A percentile compares a stretch with the other conserved stretches of the same genome.
Evolutionary conservation across 1,284 basidiomycete genomes (phyloP).

Genomic region (Cutaneotrichosporon cutaneum): DNA sequence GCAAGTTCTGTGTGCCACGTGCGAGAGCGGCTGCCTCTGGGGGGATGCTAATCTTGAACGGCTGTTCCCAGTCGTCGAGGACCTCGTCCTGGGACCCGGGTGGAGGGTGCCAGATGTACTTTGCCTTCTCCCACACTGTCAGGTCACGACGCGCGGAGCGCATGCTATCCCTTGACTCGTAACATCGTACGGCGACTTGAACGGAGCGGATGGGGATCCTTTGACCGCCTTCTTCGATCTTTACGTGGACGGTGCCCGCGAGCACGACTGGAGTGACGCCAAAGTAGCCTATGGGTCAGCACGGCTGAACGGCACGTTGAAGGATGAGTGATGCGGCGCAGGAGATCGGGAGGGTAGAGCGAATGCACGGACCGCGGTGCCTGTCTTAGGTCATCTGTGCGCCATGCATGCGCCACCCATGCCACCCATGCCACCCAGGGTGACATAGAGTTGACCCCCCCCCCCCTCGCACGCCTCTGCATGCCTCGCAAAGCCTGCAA

Average conservation of each 20-base stretch:
- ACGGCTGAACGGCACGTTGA: slow-evolving; percentile 8
- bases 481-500: too few relatives aligned
- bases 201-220: slow-evolving; percentile 32
- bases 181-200: slow-evolving; percentile 32
- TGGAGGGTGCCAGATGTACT: slow-evolving; percentile 30
- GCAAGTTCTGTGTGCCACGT: slow-evolving; percentile 27
- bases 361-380: too few relatives aligned
- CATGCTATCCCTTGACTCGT: slow-evolving; percentile 28
- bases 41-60: slow-evolving; percentile 38
- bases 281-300: slow-evolving; percentile 40
- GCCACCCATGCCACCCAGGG: neutral
- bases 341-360: neutral
- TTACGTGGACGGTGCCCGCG: slow-evolving; percentile 29
- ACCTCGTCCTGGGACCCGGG: slow-evolving; percentile 24
- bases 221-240: slow-evolving; percentile 23
- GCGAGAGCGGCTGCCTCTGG: slow-evolving; percentile 28
- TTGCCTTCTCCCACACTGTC: slow-evolving; percentile 35
- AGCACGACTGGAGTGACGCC: slow-evolving; percentile 43
- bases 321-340: too few relatives aligned
- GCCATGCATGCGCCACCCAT: too few relatives aligned
- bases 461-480: neutral
- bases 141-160: slow-evolving; percentile 19
- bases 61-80: slow-evolving; percentile 33
- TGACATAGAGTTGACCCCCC: neutral
- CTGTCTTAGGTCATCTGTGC: too few relatives aligned